phyloP scores from a whole-genome alignment of 331 rosid genomes.

The Rosa hybrid region DNA sequence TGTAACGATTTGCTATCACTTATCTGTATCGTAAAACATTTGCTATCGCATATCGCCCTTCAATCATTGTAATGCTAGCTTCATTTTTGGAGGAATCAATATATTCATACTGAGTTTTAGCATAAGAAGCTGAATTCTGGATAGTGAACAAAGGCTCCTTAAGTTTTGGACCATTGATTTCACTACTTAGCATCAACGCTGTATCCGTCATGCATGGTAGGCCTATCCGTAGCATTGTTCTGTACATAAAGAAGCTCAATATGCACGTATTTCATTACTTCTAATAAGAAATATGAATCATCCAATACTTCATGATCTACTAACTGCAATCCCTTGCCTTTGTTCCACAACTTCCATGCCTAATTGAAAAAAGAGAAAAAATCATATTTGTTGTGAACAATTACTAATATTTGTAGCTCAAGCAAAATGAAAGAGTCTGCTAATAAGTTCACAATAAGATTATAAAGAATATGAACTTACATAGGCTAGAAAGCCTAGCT shows the following conservation, averaged over 20 bases:
- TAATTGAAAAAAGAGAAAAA: neutral
- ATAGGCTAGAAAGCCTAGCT: conserved; percentile 15
- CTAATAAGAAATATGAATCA: neutral
- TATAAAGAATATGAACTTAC: conserved; percentile 17
- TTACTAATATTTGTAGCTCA: too few species aligned
- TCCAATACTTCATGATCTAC: conserved; percentile 10
- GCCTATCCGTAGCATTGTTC: conserved; percentile 13
- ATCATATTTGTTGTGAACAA: too few species aligned
- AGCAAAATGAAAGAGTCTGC: neutral
- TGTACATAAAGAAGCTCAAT: too few species aligned
- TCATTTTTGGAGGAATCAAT: conserved; percentile 2
- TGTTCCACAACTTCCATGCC: conserved; percentile 34
- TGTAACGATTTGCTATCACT: too few species aligned
- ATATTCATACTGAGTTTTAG: neutral
- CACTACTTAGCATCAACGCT: conserved; percentile 20
- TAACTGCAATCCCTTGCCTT: conserved; percentile 14
- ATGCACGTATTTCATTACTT: too few species aligned
- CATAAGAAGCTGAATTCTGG: neutral
- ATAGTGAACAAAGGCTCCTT: conserved; percentile 15
- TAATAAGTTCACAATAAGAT: neutral
- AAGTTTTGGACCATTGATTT: conserved; percentile 10
- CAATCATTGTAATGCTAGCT: conserved; percentile 6
- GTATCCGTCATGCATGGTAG: conserved; percentile 15
- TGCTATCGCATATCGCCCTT: conserved; percentile 1
- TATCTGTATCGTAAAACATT: too few species aligned